Evolutionary conservation across 495 filamentous ascomycete genomes (phyloP), one percentile per base, ranked within the genome.

Genomic region (Aspergillus conjunctus): DNA sequence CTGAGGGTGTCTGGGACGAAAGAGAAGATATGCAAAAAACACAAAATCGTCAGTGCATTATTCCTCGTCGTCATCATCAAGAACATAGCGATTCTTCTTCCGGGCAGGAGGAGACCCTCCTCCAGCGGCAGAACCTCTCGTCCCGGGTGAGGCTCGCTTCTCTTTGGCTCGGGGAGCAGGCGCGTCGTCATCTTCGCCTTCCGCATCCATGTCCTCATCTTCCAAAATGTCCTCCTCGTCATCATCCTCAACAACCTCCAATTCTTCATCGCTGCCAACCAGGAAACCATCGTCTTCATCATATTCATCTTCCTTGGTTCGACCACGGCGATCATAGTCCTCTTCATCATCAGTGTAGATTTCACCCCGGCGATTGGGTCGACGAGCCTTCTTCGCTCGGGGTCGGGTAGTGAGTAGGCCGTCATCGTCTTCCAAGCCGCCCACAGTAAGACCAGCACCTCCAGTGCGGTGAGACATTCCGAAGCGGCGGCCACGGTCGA

Each of bases 271-370:
- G 65, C 88, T 91, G 37, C 82, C 83, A 10, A 89, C 89, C 56
- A 92, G 74, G 72, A 92, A 92, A 7, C 87, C 89, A 64, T 92
- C 89, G 22, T 91, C 88, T 67, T 87, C 84, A 61, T 92, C 89
- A 66, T 92, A 97, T 69, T 93, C 90, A 67, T 97, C 91, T 62
- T 91, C 84, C 20, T 83, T 81, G 17, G 81, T 82, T 22, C 81
- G 77, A 4, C 86, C 84, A 43, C 86, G 79, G 37, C 85, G 83
- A 2, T 80, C 77, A 58, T 87, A 85, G 26, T 96, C 89, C 1
- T 82, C 72, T 60, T 83, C 74, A 32, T 84, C 76, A 60, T 86
- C 77, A n/a, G 80, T 73, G 71, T 82, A 77, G 57, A 85, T 79
- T 63, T 84, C 82, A 55, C 82, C 75, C 26, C 81, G 72, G 59